Evolutionary conservation across 768 basidiomycete genomes (phyloP), one percentile per base, ranked within the genome.

Genomic region (Xanthoconium stramineum): DNA sequence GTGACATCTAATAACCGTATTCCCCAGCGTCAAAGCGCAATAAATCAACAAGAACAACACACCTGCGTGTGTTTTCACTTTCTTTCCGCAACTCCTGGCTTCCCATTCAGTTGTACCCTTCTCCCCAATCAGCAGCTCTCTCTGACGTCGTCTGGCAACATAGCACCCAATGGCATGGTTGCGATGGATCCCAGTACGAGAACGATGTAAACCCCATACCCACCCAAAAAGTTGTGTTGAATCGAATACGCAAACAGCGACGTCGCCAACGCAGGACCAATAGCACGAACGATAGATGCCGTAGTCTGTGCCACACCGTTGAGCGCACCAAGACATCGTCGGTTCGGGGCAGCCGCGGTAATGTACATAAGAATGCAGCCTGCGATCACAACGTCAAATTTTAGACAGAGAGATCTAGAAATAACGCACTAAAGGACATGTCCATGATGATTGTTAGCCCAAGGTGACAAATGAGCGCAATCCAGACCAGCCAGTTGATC

Each of bases 281-380:
- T 10, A 7, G 74, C 70, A 39, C 72, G 68, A 36, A 62, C 62
- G 13, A 71, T 20, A 11, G 73, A 68, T 30, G 66, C 71, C 12
- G 62, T 63, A 44, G 63, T 67, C 58, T 70, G 72, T 46, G 63
- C 64, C 17, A 68, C 64, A 35, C 88, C 88, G 61, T 89, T 88
- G 20, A 83, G 84, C 7, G 85, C 78, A 38, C 88, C 88, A n/a
- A 89, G 76, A 5, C 82, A 82, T 32, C 82, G 79, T 51, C 77
- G 76, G 60, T 87, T 87, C 8, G 89, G 88, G 0, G 88, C 75
- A 29, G 87, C 75, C 28, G 82, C 79, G 12, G 81, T 78, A 56
- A 90, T 84, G 62, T 82, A 86, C 58, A 90, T 87, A 63, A 89
- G 82, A 40, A 88, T 75, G 44, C 86, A 83, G 12, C 85, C 88